Evolutionary conservation across 2,329 filamentous ascomycete genomes (phyloP), one percentile per base, ranked within the genome.

Genomic region (Fusarium nurragi): DNA sequence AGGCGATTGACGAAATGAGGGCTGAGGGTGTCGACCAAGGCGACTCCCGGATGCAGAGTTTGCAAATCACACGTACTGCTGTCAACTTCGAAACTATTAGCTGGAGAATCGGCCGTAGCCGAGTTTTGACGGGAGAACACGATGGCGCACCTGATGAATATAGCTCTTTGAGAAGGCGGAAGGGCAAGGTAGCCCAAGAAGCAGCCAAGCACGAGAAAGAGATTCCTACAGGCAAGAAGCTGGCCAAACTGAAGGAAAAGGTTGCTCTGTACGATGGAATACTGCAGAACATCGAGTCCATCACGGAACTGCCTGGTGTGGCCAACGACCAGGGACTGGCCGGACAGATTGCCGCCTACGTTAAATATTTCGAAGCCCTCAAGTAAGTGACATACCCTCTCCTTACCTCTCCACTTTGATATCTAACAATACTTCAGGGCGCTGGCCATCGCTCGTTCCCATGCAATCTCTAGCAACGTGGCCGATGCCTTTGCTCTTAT

Each of bases 71-170:
- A 5, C 90, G 91, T 61, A 96, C 96, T 0, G 93, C 94, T 2
- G 92, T 98, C 54, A 97, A 95, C 77, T 98, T 97, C 76, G 92
- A 92, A 67, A 88, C 97, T 77, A 90, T 99, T 54, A 94, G 92
- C 73, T 98, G 94, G 94, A 87, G 95, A 75, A 92, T 98, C 65
- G 94, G 94, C 23, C 89, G 95, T 44, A 98, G 99, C 77, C 86
- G 95, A 51, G 90, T 97, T 0, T 81, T 99, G 62, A 92, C 93
- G 48, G 94, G 94, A n/a, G 81, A 86, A 8, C 84, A 90, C 52
- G 94, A 98, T 70, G 94, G 94, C 4, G 84, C 92, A 16, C 77
- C 84, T 16, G 77, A 85, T 19, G 82, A 84, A 18, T 84, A 83
- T 56, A 80, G 78, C 5, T 76, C 77, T 4, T 78, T 77, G 40